Percentiles rank a stretch among this genome's conserved stretches.
phyloP scores from a whole-genome alignment of 202 grass and related monocot genomes.

The Schoenoplectus triqueter region DNA sequence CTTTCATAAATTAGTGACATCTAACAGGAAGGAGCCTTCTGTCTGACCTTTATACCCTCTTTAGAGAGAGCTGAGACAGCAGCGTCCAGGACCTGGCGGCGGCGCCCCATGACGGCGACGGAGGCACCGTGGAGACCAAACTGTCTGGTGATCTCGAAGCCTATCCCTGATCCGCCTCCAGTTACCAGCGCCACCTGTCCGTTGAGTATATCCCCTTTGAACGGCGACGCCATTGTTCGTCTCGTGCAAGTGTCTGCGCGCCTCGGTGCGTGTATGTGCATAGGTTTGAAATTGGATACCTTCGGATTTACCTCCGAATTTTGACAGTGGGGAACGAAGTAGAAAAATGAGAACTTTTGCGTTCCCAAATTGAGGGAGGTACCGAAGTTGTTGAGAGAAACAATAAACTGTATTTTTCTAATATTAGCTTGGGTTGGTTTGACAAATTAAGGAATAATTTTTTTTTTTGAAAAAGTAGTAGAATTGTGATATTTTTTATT shows the following conservation, averaged over 20 bases:
- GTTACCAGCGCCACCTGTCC: conserved; percentile 83
- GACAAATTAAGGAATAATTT: too few species aligned
- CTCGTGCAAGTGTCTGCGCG: neutral
- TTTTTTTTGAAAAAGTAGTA: too few species aligned
- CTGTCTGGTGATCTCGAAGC: conserved; percentile 74
- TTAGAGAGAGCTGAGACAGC: conserved; percentile 66
- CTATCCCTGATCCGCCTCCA: conserved; percentile 83
- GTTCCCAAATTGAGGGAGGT: neutral
- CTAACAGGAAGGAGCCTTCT: neutral
- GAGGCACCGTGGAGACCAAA: conserved; percentile 74
- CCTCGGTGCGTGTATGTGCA: too few species aligned
- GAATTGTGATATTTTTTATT: too few species aligned
- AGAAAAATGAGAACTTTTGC: neutral
- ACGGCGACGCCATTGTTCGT: conserved; percentile 58
- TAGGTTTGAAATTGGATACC: neutral
- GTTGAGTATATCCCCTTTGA: conserved; percentile 65
- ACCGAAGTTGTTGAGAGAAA: neutral
- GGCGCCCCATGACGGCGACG: conserved; percentile 86
- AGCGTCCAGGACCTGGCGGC: conserved; percentile 72
- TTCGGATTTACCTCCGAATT: neutral
- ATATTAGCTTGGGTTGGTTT: neutral
- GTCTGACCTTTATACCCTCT: conserved; percentile 61
- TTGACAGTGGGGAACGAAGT: neutral
- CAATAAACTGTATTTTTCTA: neutral
- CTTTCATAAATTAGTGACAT: neutral